A percentile compares a stretch with the other conserved stretches of the same genome.
Evolutionary conservation across 1,284 basidiomycete species (phyloP).

Genomic region (Trichosporon faecale): DNA sequence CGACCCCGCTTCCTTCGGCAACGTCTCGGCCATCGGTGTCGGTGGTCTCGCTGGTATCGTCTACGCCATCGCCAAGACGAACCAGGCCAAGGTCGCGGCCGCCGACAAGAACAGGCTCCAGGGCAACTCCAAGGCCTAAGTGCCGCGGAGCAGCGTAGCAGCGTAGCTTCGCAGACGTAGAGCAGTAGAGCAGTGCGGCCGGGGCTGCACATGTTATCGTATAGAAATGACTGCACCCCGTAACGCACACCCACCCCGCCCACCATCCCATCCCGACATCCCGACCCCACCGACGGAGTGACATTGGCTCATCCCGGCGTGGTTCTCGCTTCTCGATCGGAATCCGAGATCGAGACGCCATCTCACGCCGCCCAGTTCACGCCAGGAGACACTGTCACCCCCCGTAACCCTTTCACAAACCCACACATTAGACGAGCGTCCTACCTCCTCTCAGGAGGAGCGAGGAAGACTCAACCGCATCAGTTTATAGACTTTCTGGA

Average conservation of each 20-base stretch:
- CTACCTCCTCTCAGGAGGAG: not conserved
- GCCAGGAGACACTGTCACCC: too few species aligned
- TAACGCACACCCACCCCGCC: not conserved
- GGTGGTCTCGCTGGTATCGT: conserved; percentile 90
- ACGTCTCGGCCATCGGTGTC: conserved; percentile 77
- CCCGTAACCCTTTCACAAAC: not conserved
- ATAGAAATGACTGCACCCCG: not conserved
- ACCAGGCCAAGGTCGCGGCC: conserved; percentile 47
- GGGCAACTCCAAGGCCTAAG: conserved; percentile 31
- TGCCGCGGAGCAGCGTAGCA: not conserved
- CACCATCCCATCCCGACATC: not conserved
- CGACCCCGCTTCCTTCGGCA: conserved; percentile 80
- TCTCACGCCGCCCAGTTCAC: not conserved
- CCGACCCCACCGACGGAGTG: not conserved
- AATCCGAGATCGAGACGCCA: too few species aligned
- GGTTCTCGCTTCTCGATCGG: not conserved
- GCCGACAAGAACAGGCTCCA: conserved; percentile 36
- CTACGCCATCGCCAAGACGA: conserved; percentile 74
- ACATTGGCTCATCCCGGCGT: too few species aligned
- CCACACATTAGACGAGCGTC: conserved; percentile 2
- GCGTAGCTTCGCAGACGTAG: not conserved
- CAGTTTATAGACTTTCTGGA: conserved; percentile 11
- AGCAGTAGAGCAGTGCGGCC: not conserved
- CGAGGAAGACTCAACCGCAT: not conserved
- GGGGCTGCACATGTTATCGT: not conserved